These are phyloP conservation scores for Tetrapisispora phaffii DNA, from an alignment of 805 yeast genomes.

Conservation along the genomic window DNA sequence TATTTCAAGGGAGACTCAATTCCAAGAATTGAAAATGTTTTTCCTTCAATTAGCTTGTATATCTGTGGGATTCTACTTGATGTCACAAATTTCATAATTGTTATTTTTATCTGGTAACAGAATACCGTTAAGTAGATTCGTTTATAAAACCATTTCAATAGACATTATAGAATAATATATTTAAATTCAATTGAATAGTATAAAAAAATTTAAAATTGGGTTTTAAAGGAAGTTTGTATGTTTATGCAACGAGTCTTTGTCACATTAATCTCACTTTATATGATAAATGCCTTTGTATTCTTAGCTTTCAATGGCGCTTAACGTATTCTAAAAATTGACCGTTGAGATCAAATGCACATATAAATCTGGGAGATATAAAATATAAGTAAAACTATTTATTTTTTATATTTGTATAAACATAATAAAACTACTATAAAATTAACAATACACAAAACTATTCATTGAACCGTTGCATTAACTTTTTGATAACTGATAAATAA, in stretches of 20 bases:
- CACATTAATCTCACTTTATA: background rate
- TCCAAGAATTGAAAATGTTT: slow-evolving; percentile 33
- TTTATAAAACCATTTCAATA: no score
- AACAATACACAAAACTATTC: no score
- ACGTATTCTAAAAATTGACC: background rate
- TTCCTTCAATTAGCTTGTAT: slow-evolving; percentile 41
- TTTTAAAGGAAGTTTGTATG: no score
- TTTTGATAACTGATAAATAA: background rate
- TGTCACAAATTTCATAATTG: slow-evolving; percentile 33
- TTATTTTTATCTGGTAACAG: background rate
- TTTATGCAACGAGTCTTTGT: background rate
- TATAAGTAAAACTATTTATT: no score
- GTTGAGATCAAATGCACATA: background rate
- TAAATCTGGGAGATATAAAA: background rate
- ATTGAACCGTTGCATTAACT: no score
- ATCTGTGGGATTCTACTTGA: slow-evolving; percentile 45
- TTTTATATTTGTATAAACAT: no score
- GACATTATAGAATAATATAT: no score
- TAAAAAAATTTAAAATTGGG: no score
- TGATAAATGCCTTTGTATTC: background rate
- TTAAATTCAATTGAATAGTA: no score
- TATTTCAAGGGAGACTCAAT: slow-evolving; percentile 30
- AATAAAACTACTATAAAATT: no score
- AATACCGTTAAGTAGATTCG: background rate
- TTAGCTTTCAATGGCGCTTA: background rate